These are phyloP conservation scores for Sedum album DNA, from an alignment of 164 flowering plant genomes.

Conservation along the genomic window DNA sequence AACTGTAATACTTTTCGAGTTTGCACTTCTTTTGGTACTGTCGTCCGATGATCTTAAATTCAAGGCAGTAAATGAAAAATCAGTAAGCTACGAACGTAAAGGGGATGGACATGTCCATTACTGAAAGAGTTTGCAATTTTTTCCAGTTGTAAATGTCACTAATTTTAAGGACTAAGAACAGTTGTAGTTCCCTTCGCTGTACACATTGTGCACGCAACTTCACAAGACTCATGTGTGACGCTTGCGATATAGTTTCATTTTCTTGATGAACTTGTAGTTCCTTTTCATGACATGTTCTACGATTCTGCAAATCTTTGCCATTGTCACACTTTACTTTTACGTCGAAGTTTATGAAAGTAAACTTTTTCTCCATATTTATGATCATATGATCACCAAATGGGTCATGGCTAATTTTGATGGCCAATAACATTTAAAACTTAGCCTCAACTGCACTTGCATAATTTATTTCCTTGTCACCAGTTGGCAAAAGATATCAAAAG, in stretches of 20 bases:
- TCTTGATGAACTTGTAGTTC: neutral
- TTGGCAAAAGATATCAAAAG: slow-evolving; percentile 5
- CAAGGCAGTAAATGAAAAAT: too few species aligned
- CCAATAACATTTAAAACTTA: neutral
- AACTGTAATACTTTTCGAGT: neutral
- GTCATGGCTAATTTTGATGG: neutral
- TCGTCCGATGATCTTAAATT: neutral
- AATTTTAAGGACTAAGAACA: neutral
- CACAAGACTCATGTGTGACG: neutral
- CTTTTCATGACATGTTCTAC: neutral
- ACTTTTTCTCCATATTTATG: neutral
- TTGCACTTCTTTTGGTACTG: neutral
- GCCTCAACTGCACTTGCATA: slow-evolving; percentile 1
- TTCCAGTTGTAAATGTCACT: neutral
- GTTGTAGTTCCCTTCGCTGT: neutral
- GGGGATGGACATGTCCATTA: neutral
- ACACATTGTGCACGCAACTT: slow-evolving; percentile 4
- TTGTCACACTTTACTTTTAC: neutral
- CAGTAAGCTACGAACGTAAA: neutral
- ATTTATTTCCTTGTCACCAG: neutral
- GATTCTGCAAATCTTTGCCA: slow-evolving; percentile 7
- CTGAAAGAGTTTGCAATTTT: neutral
- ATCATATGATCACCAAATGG: neutral
- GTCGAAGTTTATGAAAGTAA: neutral
- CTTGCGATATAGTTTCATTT: slow-evolving; percentile 2